Conservation (phyloP, 2,329 filamentous ascomycete genomes). For the Cladosporium sphaerospermum region DNA sequence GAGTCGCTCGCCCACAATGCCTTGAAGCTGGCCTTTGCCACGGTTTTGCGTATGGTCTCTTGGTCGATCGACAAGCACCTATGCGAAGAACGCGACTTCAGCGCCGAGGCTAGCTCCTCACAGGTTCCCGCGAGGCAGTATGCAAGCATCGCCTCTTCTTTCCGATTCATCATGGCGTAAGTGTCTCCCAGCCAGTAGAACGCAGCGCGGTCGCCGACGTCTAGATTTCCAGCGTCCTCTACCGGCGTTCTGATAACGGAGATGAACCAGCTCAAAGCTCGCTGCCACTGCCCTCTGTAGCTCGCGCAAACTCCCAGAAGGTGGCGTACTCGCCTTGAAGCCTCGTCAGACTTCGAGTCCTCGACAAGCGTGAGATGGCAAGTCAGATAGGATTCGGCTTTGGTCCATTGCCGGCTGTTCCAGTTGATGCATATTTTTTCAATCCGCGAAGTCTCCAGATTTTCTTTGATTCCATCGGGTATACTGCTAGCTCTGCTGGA, state of each 20-base stretch:
- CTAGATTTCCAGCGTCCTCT: slow-evolving; percentile 12
- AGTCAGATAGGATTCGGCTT: slow-evolving; percentile 1
- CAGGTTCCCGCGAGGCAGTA: slow-evolving; percentile 18
- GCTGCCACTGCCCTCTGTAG: slow-evolving; percentile 17
- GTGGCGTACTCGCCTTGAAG: slow-evolving; percentile 15
- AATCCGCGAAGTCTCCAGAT: neutral
- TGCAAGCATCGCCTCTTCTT: slow-evolving; percentile 20
- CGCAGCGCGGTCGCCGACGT: slow-evolving; percentile 22
- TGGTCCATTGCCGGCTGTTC: slow-evolving; percentile 1
- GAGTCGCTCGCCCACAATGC: neutral
- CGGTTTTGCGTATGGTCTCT: neutral
- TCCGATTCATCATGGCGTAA: slow-evolving; percentile 18
- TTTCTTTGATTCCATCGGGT: neutral
- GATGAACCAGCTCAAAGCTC: slow-evolving; percentile 18
- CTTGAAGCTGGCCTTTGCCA: neutral
- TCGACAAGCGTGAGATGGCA: neutral
- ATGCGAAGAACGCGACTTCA: too few relatives aligned
- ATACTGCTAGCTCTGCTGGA: too few relatives aligned
- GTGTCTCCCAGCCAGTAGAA: slow-evolving; percentile 24
- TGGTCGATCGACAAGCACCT: neutral
- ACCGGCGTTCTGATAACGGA: slow-evolving; percentile 17
- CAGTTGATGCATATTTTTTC: neutral
- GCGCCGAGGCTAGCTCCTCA: neutral
- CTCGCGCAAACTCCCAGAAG: slow-evolving; percentile 21
- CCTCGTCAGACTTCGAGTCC: neutral